A percentile compares a stretch with the other conserved stretches of the same genome.
Evolutionary conservation across 192 early-diverging fungal species (phyloP).

Genomic region (Coemansia sp.): DNA sequence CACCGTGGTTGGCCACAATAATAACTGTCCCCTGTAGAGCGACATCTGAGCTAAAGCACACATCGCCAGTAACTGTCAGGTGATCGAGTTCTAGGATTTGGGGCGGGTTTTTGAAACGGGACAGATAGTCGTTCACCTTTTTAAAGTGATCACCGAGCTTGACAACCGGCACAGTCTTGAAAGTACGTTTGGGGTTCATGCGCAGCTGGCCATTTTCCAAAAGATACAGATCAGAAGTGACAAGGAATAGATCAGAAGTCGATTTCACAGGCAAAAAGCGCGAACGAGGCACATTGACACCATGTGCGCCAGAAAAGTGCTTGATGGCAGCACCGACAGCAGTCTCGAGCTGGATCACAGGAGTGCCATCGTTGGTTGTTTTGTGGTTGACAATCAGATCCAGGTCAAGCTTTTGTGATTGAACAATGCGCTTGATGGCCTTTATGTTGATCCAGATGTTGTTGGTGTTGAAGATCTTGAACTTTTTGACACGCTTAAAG

Average conservation of each 20-base stretch:
- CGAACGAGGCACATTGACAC: slow-evolving; percentile 96
- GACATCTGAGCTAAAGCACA: slow-evolving; percentile 93
- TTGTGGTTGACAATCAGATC: slow-evolving; percentile 99
- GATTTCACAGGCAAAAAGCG: slow-evolving; percentile 99
- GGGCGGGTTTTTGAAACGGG: slow-evolving; percentile 90
- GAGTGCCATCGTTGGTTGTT: slow-evolving; percentile 88
- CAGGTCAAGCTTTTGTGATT: slow-evolving; percentile 73
- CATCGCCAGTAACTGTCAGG: slow-evolving; percentile 97
- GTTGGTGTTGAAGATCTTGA: slow-evolving; percentile 99
- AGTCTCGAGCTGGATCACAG: slow-evolving; percentile 97
- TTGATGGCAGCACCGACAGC: slow-evolving; percentile 99
- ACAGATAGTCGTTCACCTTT: slow-evolving; percentile 88
- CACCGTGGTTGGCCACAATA: slow-evolving; percentile 97
- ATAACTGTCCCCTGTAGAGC: slow-evolving; percentile 93
- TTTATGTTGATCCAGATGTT: slow-evolving; percentile 85
- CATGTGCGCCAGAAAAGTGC: slow-evolving; percentile 92
- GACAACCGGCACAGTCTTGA: slow-evolving; percentile 89
- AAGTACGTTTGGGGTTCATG: slow-evolving; percentile 92
- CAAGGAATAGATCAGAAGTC: slow-evolving; percentile 94
- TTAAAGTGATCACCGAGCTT: slow-evolving; percentile 99
- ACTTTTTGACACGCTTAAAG: slow-evolving; percentile 99
- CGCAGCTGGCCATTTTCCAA: slow-evolving; percentile 89
- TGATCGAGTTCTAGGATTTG: slow-evolving; percentile 98
- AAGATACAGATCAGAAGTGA: slow-evolving; percentile 93
- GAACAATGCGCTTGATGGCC: slow-evolving; percentile 85